Percentiles rank a stretch among this genome's conserved stretches.
phyloP scores from a whole-genome alignment of 441 rosid genomes.

The Populus tomentosa region DNA sequence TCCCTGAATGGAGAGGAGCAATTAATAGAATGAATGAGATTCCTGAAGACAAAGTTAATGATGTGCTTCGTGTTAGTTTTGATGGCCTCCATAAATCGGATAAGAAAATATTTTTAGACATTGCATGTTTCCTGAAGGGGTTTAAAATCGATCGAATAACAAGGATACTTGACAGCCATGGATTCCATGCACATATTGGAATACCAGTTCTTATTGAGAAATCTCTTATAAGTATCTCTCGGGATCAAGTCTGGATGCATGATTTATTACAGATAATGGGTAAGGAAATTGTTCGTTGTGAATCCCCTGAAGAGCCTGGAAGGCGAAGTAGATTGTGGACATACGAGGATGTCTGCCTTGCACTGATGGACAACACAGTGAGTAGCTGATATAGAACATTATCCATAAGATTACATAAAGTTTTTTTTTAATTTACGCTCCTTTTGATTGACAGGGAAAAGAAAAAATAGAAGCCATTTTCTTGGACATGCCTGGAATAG shows the following conservation, averaged over 20 bases:
- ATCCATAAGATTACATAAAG: neutral
- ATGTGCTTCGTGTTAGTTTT: conserved; percentile 12
- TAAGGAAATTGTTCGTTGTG: conserved; percentile 14
- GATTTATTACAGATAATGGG: conserved; percentile 22
- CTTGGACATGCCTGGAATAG: conserved; percentile 8
- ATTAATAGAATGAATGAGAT: conserved; percentile 18
- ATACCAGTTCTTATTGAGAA: conserved; percentile 4
- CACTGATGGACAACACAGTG: conserved; percentile 4
- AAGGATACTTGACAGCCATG: neutral
- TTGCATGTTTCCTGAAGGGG: conserved; percentile 7
- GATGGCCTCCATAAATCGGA: conserved; percentile 2
- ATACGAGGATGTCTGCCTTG: neutral
- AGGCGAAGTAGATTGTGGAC: conserved; percentile 14
- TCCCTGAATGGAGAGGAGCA: conserved; percentile 24
- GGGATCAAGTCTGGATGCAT: conserved; percentile 12
- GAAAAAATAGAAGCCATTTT: neutral
- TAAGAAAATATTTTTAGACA: conserved; percentile 8
- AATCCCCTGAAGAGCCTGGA: neutral
- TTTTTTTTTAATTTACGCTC: neutral
- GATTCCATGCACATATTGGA: neutral
- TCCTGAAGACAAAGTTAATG: conserved; percentile 5
- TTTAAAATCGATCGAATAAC: neutral
- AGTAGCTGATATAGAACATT: conserved; percentile 4
- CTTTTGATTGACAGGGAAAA: neutral
- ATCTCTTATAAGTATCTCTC: neutral